A percentile compares a stretch with the other conserved stretches of the same genome.
phyloP scores from a whole-genome alignment of 208 protist genomes.

The Willaertia magna region DNA sequence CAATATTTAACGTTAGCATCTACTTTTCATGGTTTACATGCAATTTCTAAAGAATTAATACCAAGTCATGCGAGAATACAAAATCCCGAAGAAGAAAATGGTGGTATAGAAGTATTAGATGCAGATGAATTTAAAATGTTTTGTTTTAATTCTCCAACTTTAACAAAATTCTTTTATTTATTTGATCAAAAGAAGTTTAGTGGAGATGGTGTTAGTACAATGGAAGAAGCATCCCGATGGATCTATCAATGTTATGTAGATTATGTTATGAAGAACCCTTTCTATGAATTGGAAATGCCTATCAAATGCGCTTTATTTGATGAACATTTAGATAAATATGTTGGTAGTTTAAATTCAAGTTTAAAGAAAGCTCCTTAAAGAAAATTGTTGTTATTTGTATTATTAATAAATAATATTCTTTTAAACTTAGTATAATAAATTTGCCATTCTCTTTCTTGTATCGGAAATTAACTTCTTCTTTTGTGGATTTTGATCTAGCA shows the following conservation, averaged over 20 bases:
- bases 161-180: conserved; percentile 13
- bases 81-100: background rate
- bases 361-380: background rate
- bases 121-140: background rate
- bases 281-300: conserved; percentile 18
- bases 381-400: too few relatives aligned
- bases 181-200: background rate
- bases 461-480: background rate
- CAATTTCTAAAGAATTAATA: conserved; percentile 7
- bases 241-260: conserved; percentile 16
- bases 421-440: background rate
- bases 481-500: background rate
- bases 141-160: background rate
- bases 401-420: too few relatives aligned
- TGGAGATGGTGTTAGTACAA: background rate
- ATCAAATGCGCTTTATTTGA: conserved; percentile 14
- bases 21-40: conserved; percentile 14
- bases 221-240: background rate
- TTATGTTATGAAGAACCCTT: conserved; percentile 19
- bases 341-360: background rate
- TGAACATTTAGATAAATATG: background rate
- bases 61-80: background rate
- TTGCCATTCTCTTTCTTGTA: background rate
- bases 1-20: conserved; percentile 4
- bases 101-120: conserved; percentile 10